These are phyloP conservation scores for Solanum rostratum DNA, from an alignment of 257 asterid species.

Conservation along the genomic window DNA sequence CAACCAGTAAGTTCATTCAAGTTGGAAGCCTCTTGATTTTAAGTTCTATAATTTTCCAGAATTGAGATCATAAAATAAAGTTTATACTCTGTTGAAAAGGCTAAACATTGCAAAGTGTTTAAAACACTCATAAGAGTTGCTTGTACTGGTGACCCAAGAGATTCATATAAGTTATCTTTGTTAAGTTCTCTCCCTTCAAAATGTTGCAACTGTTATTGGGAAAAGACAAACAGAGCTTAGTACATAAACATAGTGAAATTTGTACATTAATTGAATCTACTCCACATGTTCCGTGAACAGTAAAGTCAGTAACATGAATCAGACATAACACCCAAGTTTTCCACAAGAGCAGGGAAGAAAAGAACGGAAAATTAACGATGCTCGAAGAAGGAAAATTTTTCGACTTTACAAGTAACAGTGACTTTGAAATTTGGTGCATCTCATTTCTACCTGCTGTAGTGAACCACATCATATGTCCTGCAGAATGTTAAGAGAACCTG, in stretches of 20 bases:
- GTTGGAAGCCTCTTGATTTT: slow-evolving; percentile 7
- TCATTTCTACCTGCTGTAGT: not conserved
- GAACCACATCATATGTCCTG: not conserved
- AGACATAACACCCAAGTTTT: not conserved
- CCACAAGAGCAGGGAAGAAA: not conserved
- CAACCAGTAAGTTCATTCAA: slow-evolving; percentile 63
- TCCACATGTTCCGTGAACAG: not conserved
- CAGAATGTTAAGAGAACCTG: not conserved
- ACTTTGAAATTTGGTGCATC: not conserved
- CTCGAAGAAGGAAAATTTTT: not conserved
- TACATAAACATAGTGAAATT: not conserved
- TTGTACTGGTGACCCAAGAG: not conserved
- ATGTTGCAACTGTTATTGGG: not conserved
- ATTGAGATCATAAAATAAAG: not conserved
- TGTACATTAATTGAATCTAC: not conserved
- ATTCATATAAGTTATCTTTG: not conserved
- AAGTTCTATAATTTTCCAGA: not conserved
- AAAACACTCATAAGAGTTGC: not conserved
- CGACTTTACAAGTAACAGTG: not conserved
- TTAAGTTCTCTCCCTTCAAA: not conserved
- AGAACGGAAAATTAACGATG: not conserved
- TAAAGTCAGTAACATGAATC: not conserved
- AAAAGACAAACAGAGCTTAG: not conserved
- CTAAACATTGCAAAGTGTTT: not conserved
- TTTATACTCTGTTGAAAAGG: not conserved